Evolutionary conservation across 768 basidiomycete genomes (phyloP), one percentile per base, ranked within the genome.

Genomic region (Piloderma croceum): DNA sequence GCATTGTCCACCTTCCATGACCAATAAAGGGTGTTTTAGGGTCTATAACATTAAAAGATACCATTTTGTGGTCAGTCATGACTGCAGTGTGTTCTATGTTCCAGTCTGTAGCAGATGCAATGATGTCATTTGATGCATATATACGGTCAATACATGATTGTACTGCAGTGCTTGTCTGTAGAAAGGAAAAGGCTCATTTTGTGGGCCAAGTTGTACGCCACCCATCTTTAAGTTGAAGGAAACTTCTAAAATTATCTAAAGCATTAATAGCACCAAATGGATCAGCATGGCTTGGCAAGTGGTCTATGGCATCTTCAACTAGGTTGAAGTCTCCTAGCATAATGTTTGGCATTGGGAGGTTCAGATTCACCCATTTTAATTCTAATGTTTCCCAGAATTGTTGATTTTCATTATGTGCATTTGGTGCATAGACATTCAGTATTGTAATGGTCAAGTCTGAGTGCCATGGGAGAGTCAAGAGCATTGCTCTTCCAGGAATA

Each of bases 141-240:
- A 69, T 65, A 12, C 64, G 32, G 46, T 69, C 63, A 5, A 69
- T 52, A 3, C 64, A 34, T 2, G 65, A 65, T 24, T 58, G 50
- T n/a, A n/a, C n/a, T n/a, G n/a, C n/a, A n/a, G n/a, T n/a, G n/a
- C n/a, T n/a, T n/a, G n/a, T n/a, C n/a, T n/a, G n/a, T n/a, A n/a
- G n/a, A n/a, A n/a, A 44, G 1, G 39, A 39, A 17, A 25, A 44
- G 7, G 20, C 43, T 7, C 33, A 35, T 0, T 13, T 7, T 3
- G 36, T 36, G 1, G 35, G 39, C 20, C 42, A 29, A 5, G 39
- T 37, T 3, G n/a, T n/a, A 6, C 47, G 5, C 44, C 43, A 48
- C 2, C 47, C 44, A 19, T 48, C 47, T 31, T 25, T 38, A 3
- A 48, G 9, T 2, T 20, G 34, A 3, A 48, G 25, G 11, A 40